These are phyloP conservation scores for Penicillium sp. DNA, from an alignment of 2,329 filamentous ascomycete species.

Conservation along the genomic window DNA sequence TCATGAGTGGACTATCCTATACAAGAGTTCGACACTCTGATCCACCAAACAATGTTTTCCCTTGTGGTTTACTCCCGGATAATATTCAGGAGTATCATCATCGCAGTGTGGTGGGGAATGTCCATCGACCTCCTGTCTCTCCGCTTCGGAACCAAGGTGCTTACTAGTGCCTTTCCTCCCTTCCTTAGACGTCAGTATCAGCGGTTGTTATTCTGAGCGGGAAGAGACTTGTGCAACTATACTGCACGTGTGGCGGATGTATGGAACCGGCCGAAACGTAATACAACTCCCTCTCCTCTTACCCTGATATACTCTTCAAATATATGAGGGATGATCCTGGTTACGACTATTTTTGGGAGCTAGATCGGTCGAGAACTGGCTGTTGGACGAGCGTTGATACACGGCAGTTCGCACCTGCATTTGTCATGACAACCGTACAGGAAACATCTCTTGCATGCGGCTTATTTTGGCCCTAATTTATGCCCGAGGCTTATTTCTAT, in stretches of 20 bases:
- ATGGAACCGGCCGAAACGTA: neutral
- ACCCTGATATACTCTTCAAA: neutral
- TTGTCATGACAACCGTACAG: neutral
- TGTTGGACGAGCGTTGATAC: neutral
- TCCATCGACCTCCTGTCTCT: conserved; percentile 29
- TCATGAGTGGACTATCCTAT: conserved; percentile 49
- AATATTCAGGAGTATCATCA: conserved; percentile 24
- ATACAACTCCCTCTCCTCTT: neutral
- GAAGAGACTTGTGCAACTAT: neutral
- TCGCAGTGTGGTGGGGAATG: conserved; percentile 19
- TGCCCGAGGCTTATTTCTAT: neutral
- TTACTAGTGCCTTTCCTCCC: conserved; percentile 19
- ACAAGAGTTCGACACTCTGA: conserved; percentile 34
- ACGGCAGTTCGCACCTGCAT: neutral
- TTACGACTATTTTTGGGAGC: too few species aligned
- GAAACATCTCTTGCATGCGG: neutral
- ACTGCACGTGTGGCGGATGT: too few species aligned
- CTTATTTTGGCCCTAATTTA: neutral
- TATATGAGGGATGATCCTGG: neutral
- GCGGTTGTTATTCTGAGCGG: neutral
- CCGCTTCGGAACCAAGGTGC: conserved; percentile 28
- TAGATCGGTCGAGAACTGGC: neutral
- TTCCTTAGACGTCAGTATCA: too few species aligned
- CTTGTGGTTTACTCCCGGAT: conserved; percentile 27
- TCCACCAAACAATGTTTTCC: conserved; percentile 12